Percentiles rank a stretch among this genome's conserved stretches.
phyloP scores from a whole-genome alignment of 140 eudicot species.

The Artemisia princeps region DNA sequence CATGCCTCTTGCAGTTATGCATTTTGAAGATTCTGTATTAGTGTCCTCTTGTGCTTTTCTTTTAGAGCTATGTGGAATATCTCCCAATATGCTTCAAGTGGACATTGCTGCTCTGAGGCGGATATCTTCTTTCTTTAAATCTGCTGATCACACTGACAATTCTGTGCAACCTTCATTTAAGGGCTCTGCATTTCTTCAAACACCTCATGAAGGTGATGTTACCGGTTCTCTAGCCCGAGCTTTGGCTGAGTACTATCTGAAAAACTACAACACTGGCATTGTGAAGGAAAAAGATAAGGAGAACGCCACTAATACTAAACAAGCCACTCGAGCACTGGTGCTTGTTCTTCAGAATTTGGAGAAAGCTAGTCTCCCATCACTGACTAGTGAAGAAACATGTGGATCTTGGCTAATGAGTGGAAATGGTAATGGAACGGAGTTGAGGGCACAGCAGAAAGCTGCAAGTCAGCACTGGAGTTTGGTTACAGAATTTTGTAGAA shows the following conservation, averaged over 20 bases:
- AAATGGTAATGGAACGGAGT: constrained; percentile 68
- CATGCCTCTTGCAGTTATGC: constrained; percentile 76
- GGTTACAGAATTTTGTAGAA: constrained; percentile 74
- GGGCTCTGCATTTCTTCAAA: constrained; percentile 39
- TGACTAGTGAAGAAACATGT: constrained; percentile 55
- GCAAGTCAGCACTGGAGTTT: constrained; percentile 90
- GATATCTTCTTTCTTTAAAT: constrained; percentile 62
- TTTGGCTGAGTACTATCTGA: constrained; percentile 73
- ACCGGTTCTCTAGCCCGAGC: constrained; percentile 80
- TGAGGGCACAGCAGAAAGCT: constrained; percentile 83
- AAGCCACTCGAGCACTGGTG: constrained; percentile 57
- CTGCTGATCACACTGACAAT: constrained; percentile 33
- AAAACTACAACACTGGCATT: constrained; percentile 38
- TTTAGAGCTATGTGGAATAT: constrained; percentile 81
- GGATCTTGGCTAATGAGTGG: constrained; percentile 88
- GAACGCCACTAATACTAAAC: constrained; percentile 17
- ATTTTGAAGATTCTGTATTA: constrained; percentile 70
- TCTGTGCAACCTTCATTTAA: constrained; percentile 41
- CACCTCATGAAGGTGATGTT: constrained; percentile 53
- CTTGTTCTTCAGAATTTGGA: constrained; percentile 88
- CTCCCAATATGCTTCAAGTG: constrained; percentile 70
- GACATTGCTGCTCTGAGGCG: constrained; percentile 82
- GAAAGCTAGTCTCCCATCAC: constrained; percentile 68
- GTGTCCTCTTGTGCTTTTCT: constrained; percentile 92
- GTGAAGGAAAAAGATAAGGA: constrained; percentile 33